Evolutionary conservation across 1,139 yeast genomes (phyloP).

Genomic region (Scheffersomyces segobiensis): DNA sequence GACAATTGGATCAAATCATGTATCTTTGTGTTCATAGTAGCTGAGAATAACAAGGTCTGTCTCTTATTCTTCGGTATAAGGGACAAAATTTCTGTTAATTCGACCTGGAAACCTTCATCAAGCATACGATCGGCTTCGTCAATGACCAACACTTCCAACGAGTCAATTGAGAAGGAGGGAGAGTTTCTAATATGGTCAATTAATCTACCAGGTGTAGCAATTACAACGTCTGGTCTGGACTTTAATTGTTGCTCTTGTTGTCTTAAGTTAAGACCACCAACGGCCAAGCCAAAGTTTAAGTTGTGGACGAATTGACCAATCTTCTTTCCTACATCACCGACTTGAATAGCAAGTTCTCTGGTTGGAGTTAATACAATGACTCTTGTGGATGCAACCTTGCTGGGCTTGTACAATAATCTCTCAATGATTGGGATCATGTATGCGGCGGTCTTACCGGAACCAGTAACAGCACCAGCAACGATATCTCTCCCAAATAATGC

Average conservation of each 20-base stretch:
- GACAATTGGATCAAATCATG: constrained; percentile 86
- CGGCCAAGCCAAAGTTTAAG: constrained; percentile 86
- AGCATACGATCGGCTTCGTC: constrained; percentile 99
- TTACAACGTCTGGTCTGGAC: constrained; percentile 89
- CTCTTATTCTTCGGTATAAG: constrained; percentile 82
- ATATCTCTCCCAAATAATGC: constrained; percentile 91
- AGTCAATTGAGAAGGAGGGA: constrained; percentile 86
- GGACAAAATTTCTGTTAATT: constrained; percentile 83
- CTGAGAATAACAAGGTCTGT: constrained; percentile 92
- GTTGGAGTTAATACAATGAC: constrained; percentile 93
- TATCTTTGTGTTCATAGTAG: constrained; percentile 94
- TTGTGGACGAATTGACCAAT: constrained; percentile 76
- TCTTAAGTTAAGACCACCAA: constrained; percentile 94
- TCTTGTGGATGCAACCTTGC: constrained; percentile 81
- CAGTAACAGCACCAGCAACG: constrained; percentile 99
- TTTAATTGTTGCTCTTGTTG: constrained; percentile 94
- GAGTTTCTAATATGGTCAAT: constrained; percentile 96
- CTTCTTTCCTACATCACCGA: constrained; percentile 87
- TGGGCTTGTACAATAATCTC: constrained; percentile 84
- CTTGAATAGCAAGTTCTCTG: constrained; percentile 97
- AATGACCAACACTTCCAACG: constrained; percentile 86
- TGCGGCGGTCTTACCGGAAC: constrained; percentile 99
- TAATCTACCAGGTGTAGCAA: constrained; percentile 96
- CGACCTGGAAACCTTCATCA: constrained; percentile 97
- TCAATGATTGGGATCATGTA: constrained; percentile 95